phyloP scores from a whole-genome alignment of 179 eudicot species.

The Nepenthes alata region DNA sequence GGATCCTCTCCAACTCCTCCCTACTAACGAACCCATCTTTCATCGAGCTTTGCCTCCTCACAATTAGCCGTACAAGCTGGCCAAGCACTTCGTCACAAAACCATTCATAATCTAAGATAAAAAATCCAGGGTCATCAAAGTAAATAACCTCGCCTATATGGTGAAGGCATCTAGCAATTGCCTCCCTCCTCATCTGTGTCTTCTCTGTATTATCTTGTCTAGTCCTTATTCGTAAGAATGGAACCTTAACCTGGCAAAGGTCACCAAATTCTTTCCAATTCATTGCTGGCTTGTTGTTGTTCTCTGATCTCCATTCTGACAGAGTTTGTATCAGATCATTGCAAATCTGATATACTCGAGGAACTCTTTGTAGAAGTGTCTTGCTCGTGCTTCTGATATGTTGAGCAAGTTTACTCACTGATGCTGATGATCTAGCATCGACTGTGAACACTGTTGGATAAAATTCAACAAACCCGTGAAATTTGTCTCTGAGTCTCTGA shows the following conservation, averaged over 20 bases:
- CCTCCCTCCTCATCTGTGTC: constrained; percentile 68
- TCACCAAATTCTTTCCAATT: constrained; percentile 71
- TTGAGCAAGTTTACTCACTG: constrained; percentile 64
- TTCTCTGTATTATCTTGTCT: constrained; percentile 48
- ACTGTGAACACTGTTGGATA: constrained; percentile 79
- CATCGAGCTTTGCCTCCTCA: constrained; percentile 28
- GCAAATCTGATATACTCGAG: constrained; percentile 74
- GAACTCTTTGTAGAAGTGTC: constrained; percentile 61
- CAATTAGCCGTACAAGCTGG: constrained; percentile 40
- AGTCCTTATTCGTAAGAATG: constrained; percentile 50
- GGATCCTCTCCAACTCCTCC: constrained; percentile 63
- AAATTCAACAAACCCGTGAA: constrained; percentile 58
- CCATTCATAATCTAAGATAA: constrained; percentile 83
- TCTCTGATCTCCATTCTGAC: constrained; percentile 70
- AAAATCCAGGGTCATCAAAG: constrained; percentile 57
- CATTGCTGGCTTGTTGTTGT: constrained; percentile 61
- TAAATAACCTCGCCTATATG: constrained; percentile 77
- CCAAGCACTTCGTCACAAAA: constrained; percentile 72
- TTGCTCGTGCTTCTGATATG: constrained; percentile 60
- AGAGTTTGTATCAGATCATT: constrained; percentile 52
- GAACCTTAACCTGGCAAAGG: constrained; percentile 73
- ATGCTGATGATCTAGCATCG: constrained; percentile 82
- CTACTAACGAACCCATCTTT: constrained; percentile 57
- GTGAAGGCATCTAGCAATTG: constrained; percentile 67
- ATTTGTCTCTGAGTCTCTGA: constrained; percentile 57